Percentiles rank a stretch among this genome's conserved stretches.
Conservation (phyloP, 2,329 filamentous ascomycete genomes). For the Diaporthe ampelina region DNA sequence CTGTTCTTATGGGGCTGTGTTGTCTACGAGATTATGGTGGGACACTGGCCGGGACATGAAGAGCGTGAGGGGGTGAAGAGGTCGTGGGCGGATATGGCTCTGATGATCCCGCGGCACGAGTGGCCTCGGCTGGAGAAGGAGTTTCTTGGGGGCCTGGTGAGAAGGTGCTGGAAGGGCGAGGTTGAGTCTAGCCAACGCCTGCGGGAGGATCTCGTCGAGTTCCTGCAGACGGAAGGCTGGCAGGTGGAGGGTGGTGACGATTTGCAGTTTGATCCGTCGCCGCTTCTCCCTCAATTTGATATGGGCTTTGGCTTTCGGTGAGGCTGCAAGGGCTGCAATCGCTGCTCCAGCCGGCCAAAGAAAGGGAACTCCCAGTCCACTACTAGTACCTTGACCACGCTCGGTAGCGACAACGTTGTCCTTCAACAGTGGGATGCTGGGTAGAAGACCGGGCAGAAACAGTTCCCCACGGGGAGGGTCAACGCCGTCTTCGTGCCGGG, state of each 20-base stretch:
- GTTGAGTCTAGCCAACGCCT: neutral
- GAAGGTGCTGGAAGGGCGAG: neutral
- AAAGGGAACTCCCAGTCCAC: neutral
- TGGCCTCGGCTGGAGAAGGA: conserved; percentile 7
- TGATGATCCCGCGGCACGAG: neutral
- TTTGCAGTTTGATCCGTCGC: neutral
- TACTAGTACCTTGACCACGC: neutral
- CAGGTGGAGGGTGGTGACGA: neutral
- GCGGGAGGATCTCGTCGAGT: neutral
- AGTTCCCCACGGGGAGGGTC: too few species aligned
- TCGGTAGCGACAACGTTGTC: neutral
- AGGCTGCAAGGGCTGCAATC: too few species aligned
- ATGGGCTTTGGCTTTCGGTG: too few species aligned
- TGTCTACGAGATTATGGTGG: conserved; percentile 13
- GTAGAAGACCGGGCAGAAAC: too few species aligned
- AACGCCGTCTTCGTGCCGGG: too few species aligned
- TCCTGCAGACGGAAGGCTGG: neutral
- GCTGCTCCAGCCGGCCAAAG: neutral
- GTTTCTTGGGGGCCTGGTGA: neutral
- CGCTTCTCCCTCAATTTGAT: neutral
- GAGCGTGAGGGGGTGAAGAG: neutral
- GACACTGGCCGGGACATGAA: neutral
- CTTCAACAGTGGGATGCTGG: neutral
- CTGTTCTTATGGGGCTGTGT: conserved; percentile 16
- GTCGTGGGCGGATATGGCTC: neutral